Conservation (phyloP, 2,329 filamentous ascomycete genomes). For the Ceratocystis eucalypticola region DNA sequence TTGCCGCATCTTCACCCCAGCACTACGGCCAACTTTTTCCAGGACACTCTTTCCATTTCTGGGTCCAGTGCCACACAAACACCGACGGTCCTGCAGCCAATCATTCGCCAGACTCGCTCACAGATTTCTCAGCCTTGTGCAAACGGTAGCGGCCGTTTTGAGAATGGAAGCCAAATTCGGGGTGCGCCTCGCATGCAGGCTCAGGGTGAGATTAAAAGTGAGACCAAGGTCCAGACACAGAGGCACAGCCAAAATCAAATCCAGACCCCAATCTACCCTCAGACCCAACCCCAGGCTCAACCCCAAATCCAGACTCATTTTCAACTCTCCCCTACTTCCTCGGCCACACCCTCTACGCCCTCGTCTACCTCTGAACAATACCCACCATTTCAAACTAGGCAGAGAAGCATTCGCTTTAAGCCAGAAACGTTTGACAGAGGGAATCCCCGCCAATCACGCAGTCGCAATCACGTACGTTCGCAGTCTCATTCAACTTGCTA, state of each 20-base stretch:
- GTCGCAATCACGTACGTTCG: neutral
- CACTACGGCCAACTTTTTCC: neutral
- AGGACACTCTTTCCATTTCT: neutral
- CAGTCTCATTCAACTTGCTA: neutral
- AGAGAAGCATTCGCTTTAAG: conserved; percentile 3
- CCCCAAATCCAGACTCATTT: neutral
- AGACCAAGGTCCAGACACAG: neutral
- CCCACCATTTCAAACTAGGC: neutral
- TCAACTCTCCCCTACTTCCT: neutral
- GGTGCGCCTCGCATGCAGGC: neutral
- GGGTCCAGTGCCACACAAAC: neutral
- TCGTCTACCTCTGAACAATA: too few species aligned
- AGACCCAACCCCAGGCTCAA: neutral
- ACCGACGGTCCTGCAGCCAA: neutral
- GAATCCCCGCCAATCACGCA: neutral
- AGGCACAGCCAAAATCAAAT: neutral
- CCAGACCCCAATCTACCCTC: neutral
- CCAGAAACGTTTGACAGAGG: conserved; percentile 3
- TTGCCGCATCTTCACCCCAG: conserved; percentile 1
- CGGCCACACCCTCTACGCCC: too few species aligned
- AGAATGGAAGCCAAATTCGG: neutral
- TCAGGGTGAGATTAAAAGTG: neutral
- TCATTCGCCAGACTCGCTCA: neutral
- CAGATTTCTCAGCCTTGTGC: neutral
- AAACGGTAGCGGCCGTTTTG: neutral